Base-by-base conservation (phyloP, 2,329 filamentous ascomycete species). In the Reticulascus tulasneorum region DNA sequence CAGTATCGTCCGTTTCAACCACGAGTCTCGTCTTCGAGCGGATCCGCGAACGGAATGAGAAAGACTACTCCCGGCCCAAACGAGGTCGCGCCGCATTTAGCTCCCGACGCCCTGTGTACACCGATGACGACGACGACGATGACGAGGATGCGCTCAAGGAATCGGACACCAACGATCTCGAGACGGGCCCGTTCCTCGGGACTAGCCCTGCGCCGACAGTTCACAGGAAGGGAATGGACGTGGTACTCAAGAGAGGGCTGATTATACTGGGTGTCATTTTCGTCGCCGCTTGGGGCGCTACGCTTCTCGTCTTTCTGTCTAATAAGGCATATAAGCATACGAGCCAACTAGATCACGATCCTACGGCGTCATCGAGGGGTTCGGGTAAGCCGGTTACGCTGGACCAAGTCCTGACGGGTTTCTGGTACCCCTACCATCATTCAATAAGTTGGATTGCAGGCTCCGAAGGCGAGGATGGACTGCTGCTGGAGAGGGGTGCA, bases 11-110 rank as follows among this genome's bases (percentile, higher is more conserved):
- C 25, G 81, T 80, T n/a, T 93, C 86, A 22, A 91, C 86, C 9
- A 89, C 84, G 5, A 91, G 86, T 50, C 71, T 93, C 11, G 78
- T 93, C 35, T 86, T 93, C 55, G 86, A 93, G 47, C 79, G 83
- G 45, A 73, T 91, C 47, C 74, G 77, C 50, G 81, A 86, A 54
- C 55, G 69, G 57, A 53, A 47, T 38, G 59, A 65, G 39, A 62
- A 62, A 49, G 35, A 35, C 8, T 38, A 38, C 19, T 36, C 45
- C 16, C 41, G 45, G 47, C 38, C 49, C 47, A 50, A 36, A 29
- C 37, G 38, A 27, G 29, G 29, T 17, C 44, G 19, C 23, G 40
- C 32, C 13, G 30, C 37, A 6, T 33, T 33, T 17, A 30, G 39
- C 25, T 26, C 33, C 17, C 38, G 41, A 11, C 49, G 54, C 37